phyloP scores from a whole-genome alignment of 495 filamentous ascomycete genomes.

The Recurvomyces mirabilis region DNA sequence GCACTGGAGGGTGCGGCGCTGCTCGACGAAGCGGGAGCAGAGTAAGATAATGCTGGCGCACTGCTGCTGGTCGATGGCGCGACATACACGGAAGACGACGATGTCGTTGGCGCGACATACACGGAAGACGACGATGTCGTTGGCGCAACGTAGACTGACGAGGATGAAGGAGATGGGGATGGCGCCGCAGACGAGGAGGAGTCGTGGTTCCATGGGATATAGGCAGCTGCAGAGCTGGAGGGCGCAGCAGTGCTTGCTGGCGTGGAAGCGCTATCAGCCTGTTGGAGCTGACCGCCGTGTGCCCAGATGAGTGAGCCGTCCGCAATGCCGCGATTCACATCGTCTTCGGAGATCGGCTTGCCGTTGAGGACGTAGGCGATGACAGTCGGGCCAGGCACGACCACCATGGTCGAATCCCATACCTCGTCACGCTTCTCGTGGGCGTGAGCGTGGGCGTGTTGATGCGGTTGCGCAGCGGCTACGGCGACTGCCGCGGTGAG shows the following conservation, averaged over 20 bases:
- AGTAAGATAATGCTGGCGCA: no score
- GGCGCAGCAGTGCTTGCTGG: not conserved
- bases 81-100: not conserved
- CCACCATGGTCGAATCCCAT: slow-evolving; percentile 9
- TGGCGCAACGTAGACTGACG: slow-evolving; percentile 2
- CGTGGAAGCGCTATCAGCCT: slow-evolving; percentile 2
- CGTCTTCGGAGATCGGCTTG: slow-evolving; percentile 27
- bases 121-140: not conserved
- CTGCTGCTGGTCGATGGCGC: not conserved
- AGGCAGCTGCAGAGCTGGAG: not conserved
- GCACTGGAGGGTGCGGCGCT: slow-evolving; percentile 1
- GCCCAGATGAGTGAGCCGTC: slow-evolving; percentile 31
- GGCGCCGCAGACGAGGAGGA: slow-evolving; percentile 8
- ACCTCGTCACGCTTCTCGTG: slow-evolving; percentile 20
- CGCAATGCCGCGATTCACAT: slow-evolving; percentile 27
- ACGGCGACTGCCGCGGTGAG: slow-evolving; percentile 25
- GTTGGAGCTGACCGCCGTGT: slow-evolving; percentile 8
- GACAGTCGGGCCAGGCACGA: slow-evolving; percentile 26
- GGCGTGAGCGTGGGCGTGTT: slow-evolving; percentile 25
- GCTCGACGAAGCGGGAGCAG: not conserved
- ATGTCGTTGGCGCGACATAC: slow-evolving; percentile 1
- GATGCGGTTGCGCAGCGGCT: slow-evolving; percentile 26
- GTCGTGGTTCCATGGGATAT: not conserved
- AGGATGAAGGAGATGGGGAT: slow-evolving; percentile 1
- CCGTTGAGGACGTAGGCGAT: slow-evolving; percentile 29